phyloP scores from a whole-genome alignment of 495 filamentous ascomycete species.

The Tuber magnatum region DNA sequence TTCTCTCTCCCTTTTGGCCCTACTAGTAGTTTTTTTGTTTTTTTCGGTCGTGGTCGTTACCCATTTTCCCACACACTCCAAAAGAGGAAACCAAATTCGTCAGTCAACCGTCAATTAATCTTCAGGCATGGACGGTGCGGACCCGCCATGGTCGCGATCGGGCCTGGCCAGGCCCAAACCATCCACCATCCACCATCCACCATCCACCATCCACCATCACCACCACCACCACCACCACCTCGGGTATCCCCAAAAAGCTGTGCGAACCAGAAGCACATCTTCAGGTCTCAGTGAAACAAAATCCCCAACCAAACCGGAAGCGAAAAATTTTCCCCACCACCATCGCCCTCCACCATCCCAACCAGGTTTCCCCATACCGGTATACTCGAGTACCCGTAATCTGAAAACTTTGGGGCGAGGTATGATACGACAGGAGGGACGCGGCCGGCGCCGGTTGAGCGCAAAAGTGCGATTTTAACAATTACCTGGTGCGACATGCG shows the following conservation, averaged over 20 bases:
- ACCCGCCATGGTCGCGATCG: neutral
- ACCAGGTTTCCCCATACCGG: neutral
- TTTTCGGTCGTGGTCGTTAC: neutral
- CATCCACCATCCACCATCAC: neutral
- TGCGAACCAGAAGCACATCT: slow-evolving; percentile 3
- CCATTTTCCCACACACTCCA: neutral
- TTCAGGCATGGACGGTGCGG: neutral
- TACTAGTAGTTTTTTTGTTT: neutral
- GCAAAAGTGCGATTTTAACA: neutral
- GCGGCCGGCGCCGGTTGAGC: neutral
- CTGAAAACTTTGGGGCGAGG: neutral
- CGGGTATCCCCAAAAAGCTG: neutral
- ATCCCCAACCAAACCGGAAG: neutral
- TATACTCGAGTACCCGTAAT: too few species aligned
- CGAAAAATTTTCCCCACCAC: neutral
- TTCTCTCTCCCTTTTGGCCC: neutral
- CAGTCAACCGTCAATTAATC: neutral
- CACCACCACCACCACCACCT: neutral
- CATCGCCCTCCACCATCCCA: neutral
- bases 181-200: neutral
- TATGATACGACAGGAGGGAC: neutral
- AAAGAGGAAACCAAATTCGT: neutral
- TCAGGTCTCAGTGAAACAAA: neutral
- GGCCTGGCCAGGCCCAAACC: neutral
- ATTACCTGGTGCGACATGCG: neutral